Percentiles rank a stretch among this genome's conserved stretches.
phyloP scores from a whole-genome alignment of 306 rosid species.

The Quercus bicolor region DNA sequence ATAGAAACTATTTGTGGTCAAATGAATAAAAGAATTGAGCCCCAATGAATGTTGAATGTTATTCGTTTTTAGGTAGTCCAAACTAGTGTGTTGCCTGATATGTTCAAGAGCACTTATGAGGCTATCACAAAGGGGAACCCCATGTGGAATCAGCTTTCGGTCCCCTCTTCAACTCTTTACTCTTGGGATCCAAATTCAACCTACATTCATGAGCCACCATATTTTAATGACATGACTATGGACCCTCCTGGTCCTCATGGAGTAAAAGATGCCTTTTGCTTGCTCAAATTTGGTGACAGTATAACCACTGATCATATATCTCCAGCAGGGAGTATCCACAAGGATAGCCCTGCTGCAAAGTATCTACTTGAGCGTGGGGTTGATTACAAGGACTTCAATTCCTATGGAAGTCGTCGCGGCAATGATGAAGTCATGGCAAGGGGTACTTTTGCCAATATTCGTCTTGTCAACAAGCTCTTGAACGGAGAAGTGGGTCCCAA shows the following conservation, averaged over 20 bases:
- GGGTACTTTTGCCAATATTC: conserved; percentile 38
- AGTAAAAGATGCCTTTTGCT: conserved; percentile 40
- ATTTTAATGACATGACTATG: conserved; percentile 35
- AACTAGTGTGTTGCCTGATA: conserved; percentile 32
- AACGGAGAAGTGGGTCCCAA: conserved; percentile 41
- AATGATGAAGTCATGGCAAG: conserved; percentile 43
- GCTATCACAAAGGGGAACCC: conserved; percentile 36
- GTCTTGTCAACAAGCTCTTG: conserved; percentile 33
- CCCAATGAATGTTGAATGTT: neutral
- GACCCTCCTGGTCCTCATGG: conserved; percentile 31
- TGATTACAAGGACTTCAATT: conserved; percentile 36
- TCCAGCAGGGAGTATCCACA: conserved; percentile 39
- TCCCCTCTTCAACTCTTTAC: conserved; percentile 33
- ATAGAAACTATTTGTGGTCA: neutral
- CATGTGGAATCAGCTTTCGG: conserved; percentile 31
- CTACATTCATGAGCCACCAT: conserved; percentile 44
- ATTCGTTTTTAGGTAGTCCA: conserved; percentile 27
- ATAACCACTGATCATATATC: conserved; percentile 49
- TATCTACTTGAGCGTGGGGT: conserved; percentile 38
- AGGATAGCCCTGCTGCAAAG: conserved; percentile 40
- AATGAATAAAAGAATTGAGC: neutral
- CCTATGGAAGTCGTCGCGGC: conserved; percentile 37
- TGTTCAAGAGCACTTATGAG: conserved; percentile 42
- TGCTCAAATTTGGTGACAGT: conserved; percentile 42
- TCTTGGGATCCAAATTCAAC: conserved; percentile 40